A percentile compares a stretch with the other conserved stretches of the same genome.
These are phyloP conservation scores for Neurospora sp. DNA, from an alignment of 495 filamentous ascomycete genomes.

Conservation along the genomic window DNA sequence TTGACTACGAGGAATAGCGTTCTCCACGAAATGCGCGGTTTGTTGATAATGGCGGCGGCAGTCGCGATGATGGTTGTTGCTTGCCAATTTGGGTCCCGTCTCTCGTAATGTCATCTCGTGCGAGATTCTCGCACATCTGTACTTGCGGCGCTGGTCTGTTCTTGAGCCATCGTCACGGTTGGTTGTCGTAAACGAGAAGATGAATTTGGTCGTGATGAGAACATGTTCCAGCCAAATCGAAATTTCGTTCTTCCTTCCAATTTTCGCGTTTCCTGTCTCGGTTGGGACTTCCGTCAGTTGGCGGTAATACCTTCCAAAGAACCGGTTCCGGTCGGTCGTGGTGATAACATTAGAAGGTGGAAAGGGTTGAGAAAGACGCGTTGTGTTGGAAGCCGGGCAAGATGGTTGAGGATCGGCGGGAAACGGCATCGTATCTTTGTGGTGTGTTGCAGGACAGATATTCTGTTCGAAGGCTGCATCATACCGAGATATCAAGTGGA, in stretches of 20 bases:
- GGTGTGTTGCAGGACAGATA: background rate
- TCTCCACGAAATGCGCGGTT: background rate
- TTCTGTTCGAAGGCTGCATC: background rate
- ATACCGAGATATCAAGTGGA: background rate
- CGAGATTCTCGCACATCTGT: background rate
- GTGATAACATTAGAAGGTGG: background rate
- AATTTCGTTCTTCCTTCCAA: background rate
- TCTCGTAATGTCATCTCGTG: background rate
- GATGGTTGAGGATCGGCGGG: background rate
- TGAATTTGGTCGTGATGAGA: background rate
- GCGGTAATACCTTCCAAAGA: background rate
- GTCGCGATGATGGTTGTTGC: background rate
- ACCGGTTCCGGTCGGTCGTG: background rate
- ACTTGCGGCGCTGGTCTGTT: background rate
- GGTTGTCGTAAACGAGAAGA: background rate
- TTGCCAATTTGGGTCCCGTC: background rate
- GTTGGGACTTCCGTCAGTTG: background rate
- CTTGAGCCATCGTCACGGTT: background rate
- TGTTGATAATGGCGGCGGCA: background rate
- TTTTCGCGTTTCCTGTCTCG: background rate
- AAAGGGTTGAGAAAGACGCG: background rate
- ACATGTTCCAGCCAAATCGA: background rate
- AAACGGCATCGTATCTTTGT: background rate
- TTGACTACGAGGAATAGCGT: background rate
- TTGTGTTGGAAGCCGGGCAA: background rate